Evolutionary conservation across 169 alveolate genomes (phyloP).

Genomic region (Ichthyophthirius multifiliis): DNA sequence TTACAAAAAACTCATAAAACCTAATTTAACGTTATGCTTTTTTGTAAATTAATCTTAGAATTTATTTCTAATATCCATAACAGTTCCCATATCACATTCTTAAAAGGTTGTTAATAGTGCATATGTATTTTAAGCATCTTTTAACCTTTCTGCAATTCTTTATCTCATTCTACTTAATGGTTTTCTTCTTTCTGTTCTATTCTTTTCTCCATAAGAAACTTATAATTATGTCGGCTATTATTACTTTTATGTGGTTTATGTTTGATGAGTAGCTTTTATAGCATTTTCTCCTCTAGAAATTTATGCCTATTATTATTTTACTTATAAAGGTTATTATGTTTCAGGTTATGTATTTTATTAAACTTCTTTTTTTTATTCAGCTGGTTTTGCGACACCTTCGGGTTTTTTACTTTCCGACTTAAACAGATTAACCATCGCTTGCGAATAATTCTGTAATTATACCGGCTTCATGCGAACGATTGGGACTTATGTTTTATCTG

Average conservation of each 20-base stretch:
- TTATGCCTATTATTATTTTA: no score
- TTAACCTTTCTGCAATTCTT: slow-evolving; percentile 63
- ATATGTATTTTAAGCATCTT: slow-evolving; percentile 67
- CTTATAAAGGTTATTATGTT: no score
- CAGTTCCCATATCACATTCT: slow-evolving; percentile 70
- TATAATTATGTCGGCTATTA: no score
- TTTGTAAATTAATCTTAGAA: slow-evolving; percentile 57
- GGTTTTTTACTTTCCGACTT: slow-evolving; percentile 51
- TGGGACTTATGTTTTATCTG: slow-evolving; percentile 95
- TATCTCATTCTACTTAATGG: slow-evolving; percentile 72
- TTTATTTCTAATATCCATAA: slow-evolving; percentile 66
- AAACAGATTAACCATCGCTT: slow-evolving; percentile 60
- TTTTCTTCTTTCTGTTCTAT: slow-evolving; percentile 67
- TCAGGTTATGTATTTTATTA: no score
- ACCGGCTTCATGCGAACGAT: slow-evolving; percentile 88
- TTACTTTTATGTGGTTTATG: no score
- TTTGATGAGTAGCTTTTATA: no score
- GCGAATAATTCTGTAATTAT: slow-evolving; percentile 53
- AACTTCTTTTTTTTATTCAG: no score
- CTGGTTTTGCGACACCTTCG: slow-evolving; percentile 26
- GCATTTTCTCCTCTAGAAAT: no score
- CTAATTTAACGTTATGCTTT: slow-evolving; percentile 78
- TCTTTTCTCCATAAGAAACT: slow-evolving; percentile 9
- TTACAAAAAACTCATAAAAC: slow-evolving; percentile 78
- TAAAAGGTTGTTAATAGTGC: slow-evolving; percentile 74